Base-by-base conservation (phyloP, 2,329 filamentous ascomycete genomes). In the Seiridium unicorne region DNA sequence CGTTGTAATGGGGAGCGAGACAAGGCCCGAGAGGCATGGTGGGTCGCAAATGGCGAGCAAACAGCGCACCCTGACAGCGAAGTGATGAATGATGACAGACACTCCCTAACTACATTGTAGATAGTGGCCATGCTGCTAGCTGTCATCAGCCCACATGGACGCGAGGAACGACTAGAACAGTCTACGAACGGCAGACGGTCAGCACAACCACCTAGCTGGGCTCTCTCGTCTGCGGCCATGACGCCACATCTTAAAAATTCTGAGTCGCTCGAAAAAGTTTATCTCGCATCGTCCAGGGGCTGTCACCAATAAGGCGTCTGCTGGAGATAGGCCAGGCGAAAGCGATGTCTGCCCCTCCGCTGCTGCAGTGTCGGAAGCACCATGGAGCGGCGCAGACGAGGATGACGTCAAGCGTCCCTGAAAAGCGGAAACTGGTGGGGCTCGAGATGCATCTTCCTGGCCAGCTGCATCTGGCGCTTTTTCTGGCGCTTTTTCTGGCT, bases 351-450 rank as follows among this genome's bases (percentile, higher is more conserved):
- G 49, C 38, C 38, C 31, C n/a, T 34, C 49, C 18, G 18, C 32
- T 35, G 32, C 32, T 55, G 51, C 51, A 48, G 13, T n/a, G 18
- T 48, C 46, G 46, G 46, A 48, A 48, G 46, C n/a, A 48, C n/a
- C 11, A 31, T 26, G 18, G 34, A n/a, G 38, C 38, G 18, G 42
- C 35, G 38, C 42, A 8, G 42, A 26, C 18, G 44, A 40, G 7
- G n/a, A 51, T 58, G 55, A 58, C 55, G 55, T 58, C 55, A 58
- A 58, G 55, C 46, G 44, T 58, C 18, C 32, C 55, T 51, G 55
- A 58, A 49, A 58, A 58, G 55, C 55, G 55, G 55, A 51, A 58
- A 32, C 55, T 35, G 55, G 32, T n/a, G 55, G 55, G 55, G 44
- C 11, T n/a, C 46, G 26, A 42, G 9, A 49, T 10, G 9, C 26